phyloP scores from a whole-genome alignment of 2,329 filamentous ascomycete genomes.

The Beauveria pseudobassiana region DNA sequence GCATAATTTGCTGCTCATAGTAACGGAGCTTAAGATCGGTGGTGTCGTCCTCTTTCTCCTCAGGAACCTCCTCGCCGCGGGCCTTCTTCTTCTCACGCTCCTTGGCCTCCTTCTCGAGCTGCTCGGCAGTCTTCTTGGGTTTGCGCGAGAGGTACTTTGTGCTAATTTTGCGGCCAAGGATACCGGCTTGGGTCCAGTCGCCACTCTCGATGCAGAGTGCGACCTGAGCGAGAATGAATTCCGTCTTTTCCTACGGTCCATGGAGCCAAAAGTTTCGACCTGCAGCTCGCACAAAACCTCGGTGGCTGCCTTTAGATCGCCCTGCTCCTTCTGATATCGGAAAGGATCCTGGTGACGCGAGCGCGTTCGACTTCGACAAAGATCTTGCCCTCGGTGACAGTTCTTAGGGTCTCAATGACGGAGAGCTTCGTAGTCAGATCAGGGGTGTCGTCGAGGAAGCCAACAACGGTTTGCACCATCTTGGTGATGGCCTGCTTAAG shows the following conservation, averaged over 20 bases:
- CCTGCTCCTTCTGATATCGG: constrained; percentile 93
- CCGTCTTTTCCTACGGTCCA: constrained; percentile 97
- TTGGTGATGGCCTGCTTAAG: constrained; percentile 98
- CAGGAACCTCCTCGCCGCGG: constrained; percentile 68
- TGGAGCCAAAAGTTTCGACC: constrained; percentile 97
- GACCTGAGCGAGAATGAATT: constrained; percentile 96
- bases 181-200: constrained; percentile 93
- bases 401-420: constrained; percentile 89
- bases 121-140: constrained; percentile 81
- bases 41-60: constrained; percentile 77
- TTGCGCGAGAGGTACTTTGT: constrained; percentile 85
- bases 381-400: constrained; percentile 98
- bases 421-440: constrained; percentile 81
- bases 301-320: constrained; percentile 80
- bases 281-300: constrained; percentile 96
- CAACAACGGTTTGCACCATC: constrained; percentile 97
- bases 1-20: constrained; percentile 93
- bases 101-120: constrained; percentile 85
- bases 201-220: constrained; percentile 88
- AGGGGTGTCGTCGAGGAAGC: constrained; percentile 80
- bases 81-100: constrained; percentile 80
- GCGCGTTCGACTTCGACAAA: constrained; percentile 98
- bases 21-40: constrained; percentile 93
- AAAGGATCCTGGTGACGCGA: constrained; percentile 88
- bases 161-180: constrained; percentile 94